Evolutionary conservation across 2,329 filamentous ascomycete species (phyloP), one percentile per base, ranked within the genome.

Genomic region (Apiospora marii): DNA sequence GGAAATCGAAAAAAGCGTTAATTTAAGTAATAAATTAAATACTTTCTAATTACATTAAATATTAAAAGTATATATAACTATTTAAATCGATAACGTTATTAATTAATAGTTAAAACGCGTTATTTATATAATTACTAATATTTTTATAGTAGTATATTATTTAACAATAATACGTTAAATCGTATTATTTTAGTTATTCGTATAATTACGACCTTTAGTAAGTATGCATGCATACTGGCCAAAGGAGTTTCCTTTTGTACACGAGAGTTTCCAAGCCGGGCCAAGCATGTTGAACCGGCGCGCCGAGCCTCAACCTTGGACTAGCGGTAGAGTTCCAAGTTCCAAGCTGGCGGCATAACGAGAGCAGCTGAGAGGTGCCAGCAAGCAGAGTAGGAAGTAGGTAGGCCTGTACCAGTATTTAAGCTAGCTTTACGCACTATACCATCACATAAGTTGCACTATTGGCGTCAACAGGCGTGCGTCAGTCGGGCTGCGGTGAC

Each of bases 281-380:
- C 58, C 58, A 64, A 64, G 58, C 58, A 37, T 41, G 34, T 13
- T 58, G 6, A 30, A 22, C 58, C 58, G 8, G 58, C 58, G 58
- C 34, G 58, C 58, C 58, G 58, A 64, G 58, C 58, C 58, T 64
- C 58, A 64, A 37, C 34, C 58, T 41, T 41, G 58, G 58, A n/a
- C 27, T 58, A 58, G 53, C n/a, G 58, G 37, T 64, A 58, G 53
- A 64, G 58, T 64, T 64, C 53, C 19, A 37, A 37, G 49, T 30
- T 41, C 37, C 37, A 41, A 41, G 46, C 46, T n/a, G 46, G 46
- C 46, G 46, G 46, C 46, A 49, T n/a, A n/a, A n/a, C 8, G 41
- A n/a, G 16, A 61, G 58, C 58, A 61, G 58, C 58, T 41, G 58
- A 30, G 27, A 30, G 27, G 2, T 30, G 27, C 27, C 27, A 30